These are phyloP conservation scores for Rhizopogon vulgaris DNA, from an alignment of 768 basidiomycete genomes.

Conservation along the genomic window DNA sequence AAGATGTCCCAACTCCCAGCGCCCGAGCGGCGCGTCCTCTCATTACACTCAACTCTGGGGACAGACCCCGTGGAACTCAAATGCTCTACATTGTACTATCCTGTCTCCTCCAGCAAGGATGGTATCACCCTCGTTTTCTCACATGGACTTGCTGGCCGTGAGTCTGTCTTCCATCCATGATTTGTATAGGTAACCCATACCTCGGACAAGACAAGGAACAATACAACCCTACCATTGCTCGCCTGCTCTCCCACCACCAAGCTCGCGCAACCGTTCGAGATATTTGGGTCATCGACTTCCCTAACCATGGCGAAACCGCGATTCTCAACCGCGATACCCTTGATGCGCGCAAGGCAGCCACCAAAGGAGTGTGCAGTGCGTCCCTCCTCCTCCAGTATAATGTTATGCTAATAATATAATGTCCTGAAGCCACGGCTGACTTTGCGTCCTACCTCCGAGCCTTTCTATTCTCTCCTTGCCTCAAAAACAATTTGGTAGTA, in stretches of 20 bases:
- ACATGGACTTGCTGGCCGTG: slow-evolving; percentile 23
- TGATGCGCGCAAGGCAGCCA: slow-evolving; percentile 15
- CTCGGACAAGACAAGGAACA: slow-evolving; percentile 20
- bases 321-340: slow-evolving; percentile 22
- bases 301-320: slow-evolving; percentile 31
- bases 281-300: slow-evolving; percentile 30
- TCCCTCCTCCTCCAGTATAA: not conserved
- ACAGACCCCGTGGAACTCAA: slow-evolving; percentile 8
- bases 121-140: slow-evolving; percentile 22
- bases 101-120: slow-evolving; percentile 10
- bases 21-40: slow-evolving; percentile 16
- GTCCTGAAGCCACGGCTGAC: slow-evolving; percentile 17
- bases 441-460: slow-evolving; percentile 16
- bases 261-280: slow-evolving; percentile 16
- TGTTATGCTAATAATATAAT: not conserved
- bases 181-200: not conserved
- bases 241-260: slow-evolving; percentile 11
- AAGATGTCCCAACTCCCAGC: not conserved
- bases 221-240: slow-evolving; percentile 17
- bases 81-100: slow-evolving; percentile 21
- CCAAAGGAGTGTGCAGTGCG: slow-evolving; percentile 17
- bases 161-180: slow-evolving; percentile 1
- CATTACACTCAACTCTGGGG: slow-evolving; percentile 11
- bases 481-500: slow-evolving; percentile 17
- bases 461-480: slow-evolving; percentile 18